Percentiles rank a stretch among this genome's conserved stretches.
Conservation (phyloP, 352 stramenopile species). For the Globisporangium paddicum region DNA sequence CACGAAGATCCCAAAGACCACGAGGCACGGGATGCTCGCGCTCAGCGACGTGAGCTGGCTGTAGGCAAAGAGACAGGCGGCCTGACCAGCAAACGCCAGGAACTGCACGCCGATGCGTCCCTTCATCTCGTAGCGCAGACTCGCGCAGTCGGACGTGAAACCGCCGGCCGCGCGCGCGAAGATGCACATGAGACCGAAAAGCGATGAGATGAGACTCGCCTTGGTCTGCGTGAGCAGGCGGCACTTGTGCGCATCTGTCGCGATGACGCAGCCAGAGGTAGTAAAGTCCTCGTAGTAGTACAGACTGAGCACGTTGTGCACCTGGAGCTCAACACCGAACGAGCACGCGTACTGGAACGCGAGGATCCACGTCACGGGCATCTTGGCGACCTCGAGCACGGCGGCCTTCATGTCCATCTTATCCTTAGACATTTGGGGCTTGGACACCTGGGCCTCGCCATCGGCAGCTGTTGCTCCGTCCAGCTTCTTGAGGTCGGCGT, state of each 20-base stretch:
- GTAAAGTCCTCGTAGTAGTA: constrained; percentile 91
- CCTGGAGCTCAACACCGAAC: constrained; percentile 93
- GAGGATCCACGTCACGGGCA: constrained; percentile 88
- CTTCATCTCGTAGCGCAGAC: constrained; percentile 74
- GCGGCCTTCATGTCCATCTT: not conserved
- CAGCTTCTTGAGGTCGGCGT: constrained; percentile 50
- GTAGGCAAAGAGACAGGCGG: constrained; percentile 81
- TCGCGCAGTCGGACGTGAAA: constrained; percentile 75
- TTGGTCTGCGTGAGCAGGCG: constrained; percentile 31
- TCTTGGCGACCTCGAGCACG: constrained; percentile 23
- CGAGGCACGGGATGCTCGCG: constrained; percentile 60
- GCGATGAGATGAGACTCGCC: constrained; percentile 82
- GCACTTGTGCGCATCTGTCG: constrained; percentile 19
- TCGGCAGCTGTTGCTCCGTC: constrained; percentile 10
- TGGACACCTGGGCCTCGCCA: constrained; percentile 49
- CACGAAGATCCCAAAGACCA: constrained; percentile 85
- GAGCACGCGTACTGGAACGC: constrained; percentile 90
- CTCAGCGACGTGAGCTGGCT: constrained; percentile 37
- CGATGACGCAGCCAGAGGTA: constrained; percentile 36
- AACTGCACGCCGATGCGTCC: constrained; percentile 82
- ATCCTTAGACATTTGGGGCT: constrained; percentile 20
- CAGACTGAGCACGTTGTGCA: constrained; percentile 91
- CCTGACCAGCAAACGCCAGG: constrained; percentile 66
- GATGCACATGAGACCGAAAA: constrained; percentile 93
- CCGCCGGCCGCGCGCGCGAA: constrained; percentile 87